Evolutionary conservation across 371 early-diverging fungal species (phyloP).

Genomic region (Mucor irregularis): DNA sequence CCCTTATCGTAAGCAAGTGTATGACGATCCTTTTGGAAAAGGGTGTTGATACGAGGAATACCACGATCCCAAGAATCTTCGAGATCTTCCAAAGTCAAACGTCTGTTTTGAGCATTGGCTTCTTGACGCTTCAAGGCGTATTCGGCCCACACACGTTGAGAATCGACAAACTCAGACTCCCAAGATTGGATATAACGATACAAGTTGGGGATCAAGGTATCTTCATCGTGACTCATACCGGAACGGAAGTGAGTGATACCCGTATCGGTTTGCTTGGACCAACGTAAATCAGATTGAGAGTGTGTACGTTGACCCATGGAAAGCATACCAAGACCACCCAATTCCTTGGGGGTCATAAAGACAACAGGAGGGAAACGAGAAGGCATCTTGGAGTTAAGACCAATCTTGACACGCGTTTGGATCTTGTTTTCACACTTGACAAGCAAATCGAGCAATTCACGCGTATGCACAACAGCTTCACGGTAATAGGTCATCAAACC

Average conservation of each 20-base stretch:
- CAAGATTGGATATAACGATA: constrained; percentile 98
- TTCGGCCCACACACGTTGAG: constrained; percentile 99
- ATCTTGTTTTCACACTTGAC: constrained; percentile 98
- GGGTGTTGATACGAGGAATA: constrained; percentile 98
- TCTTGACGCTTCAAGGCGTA: constrained; percentile 97
- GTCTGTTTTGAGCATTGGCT: constrained; percentile 90
- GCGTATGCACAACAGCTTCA: constrained; percentile 97
- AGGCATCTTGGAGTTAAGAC: constrained; percentile 99
- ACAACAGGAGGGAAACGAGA: constrained; percentile 98
- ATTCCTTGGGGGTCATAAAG: constrained; percentile 77
- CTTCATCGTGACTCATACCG: constrained; percentile 98
- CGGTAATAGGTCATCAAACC: constrained; percentile 98
- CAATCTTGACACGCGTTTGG: constrained; percentile 98
- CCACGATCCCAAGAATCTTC: constrained; percentile 99
- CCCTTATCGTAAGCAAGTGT: constrained; percentile 99
- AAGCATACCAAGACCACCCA: constrained; percentile 99
- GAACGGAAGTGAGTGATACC: constrained; percentile 98
- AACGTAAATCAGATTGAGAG: constrained; percentile 95
- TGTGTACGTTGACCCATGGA: constrained; percentile 98
- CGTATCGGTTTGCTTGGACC: constrained; percentile 96
- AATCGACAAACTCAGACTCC: constrained; percentile 98
- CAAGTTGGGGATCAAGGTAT: constrained; percentile 96
- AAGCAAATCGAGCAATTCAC: constrained; percentile 94
- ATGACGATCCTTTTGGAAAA: constrained; percentile 95
- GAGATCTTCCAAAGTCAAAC: constrained; percentile 94